Base-by-base conservation (phyloP, 2,329 filamentous ascomycete genomes). In the Botrytis fabae region DNA sequence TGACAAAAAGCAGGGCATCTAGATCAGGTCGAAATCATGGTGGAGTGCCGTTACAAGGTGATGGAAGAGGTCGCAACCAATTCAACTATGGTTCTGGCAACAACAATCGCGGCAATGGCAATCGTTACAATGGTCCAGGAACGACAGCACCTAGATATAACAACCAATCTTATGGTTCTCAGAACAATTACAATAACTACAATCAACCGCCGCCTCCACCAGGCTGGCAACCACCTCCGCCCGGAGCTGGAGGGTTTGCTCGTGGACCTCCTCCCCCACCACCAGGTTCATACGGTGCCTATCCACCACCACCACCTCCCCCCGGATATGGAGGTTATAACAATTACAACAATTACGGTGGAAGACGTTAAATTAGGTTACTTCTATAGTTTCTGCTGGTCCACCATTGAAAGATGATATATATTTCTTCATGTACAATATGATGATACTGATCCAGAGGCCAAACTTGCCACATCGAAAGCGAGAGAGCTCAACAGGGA, bases 381-480 rank as follows among this genome's bases (percentile, higher is more conserved):
- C n/a, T 61, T 35, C 44, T 10, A 22, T 44, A 6, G 25, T 61
- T 18, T n/a, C 16, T 35, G 48, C n/a, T n/a, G 38, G 25, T 44
- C 28, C 10, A 57, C 48, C 7, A 32, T 42, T 44, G n/a, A 16
- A 40, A 57, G 25, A 57, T 44, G 18, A 35, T 38, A 48, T 57
- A 57, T 69, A 48, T 59, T n/a, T 57, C 16, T 42, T 25, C 40
- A 48, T 98, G 35, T 94, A 98, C 82, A 96, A 97, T 79, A 93
- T 91, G 96, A 99, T 81, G 93, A 90, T 51, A 79, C 95, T 4
- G 94, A 98, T 81, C 92, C 93, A 0, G 94, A 92, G 75, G 94
- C 93, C 10, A 96, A 98, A 82, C 89, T 92, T 75, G 94, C 94
- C 9, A 94, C 95, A 0, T 99, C 96, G 95, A 96, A 95, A 81